Conservation (phyloP, 75 land plant genomes). For the Sequoiadendron giganteum region DNA sequence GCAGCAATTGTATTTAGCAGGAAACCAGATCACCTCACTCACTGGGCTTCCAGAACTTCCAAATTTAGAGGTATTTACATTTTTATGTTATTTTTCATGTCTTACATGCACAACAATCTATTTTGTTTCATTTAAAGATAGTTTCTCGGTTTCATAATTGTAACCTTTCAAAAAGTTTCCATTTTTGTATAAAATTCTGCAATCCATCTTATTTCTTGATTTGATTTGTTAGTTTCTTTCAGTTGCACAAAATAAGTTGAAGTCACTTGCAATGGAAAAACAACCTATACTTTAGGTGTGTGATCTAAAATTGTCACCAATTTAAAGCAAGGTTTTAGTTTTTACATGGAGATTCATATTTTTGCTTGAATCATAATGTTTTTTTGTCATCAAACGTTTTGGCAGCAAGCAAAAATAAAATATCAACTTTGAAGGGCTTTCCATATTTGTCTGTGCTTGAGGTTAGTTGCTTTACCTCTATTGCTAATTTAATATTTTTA, state of each 20-base stretch:
- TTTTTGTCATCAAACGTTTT: constrained; percentile 50
- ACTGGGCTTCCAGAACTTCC: constrained; percentile 86
- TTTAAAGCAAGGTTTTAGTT: background rate
- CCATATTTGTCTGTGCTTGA: constrained; percentile 96
- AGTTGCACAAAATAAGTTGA: constrained; percentile 93
- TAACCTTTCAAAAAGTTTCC: no score
- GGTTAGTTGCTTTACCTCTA: constrained; percentile 38
- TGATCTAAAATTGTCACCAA: background rate
- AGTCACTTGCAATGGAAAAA: constrained; percentile 89
- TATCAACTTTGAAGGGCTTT: constrained; percentile 86
- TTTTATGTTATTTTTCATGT: background rate
- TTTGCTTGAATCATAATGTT: background rate
- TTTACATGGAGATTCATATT: background rate
- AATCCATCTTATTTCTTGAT: constrained; percentile 13
- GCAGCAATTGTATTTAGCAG: constrained; percentile 97
- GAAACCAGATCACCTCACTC: constrained; percentile 91
- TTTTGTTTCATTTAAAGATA: background rate
- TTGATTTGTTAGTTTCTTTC: constrained; percentile 71
- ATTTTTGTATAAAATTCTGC: background rate
- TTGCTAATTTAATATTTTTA: background rate
- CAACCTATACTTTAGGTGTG: constrained; percentile 93
- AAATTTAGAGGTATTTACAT: constrained; percentile 74
- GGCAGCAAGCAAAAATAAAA: constrained; percentile 97
- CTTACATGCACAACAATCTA: background rate
- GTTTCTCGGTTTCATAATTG: background rate